Evolutionary conservation across 768 basidiomycete species (phyloP), one percentile per base, ranked within the genome.

Genomic region (Brasilioporus rufonigricans): DNA sequence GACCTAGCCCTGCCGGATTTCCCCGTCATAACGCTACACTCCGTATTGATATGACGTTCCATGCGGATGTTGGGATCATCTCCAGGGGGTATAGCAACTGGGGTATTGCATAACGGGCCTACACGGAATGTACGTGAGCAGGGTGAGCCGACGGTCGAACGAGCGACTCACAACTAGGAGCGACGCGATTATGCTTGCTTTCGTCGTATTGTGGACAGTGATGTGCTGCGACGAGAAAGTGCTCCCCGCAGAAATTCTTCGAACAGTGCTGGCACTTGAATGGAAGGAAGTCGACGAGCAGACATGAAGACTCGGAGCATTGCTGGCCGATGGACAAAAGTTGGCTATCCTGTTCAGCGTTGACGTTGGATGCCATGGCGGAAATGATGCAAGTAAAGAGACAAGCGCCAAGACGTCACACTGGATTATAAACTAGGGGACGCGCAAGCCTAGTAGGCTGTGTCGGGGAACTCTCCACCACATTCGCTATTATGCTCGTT

Each of bases 191-290:
- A 57, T 82, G 78, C 65, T 84, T 84, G 60, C 71, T 75, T 65
- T 86, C 83, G 60, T 92, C 87, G 63, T 86, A 91, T 61, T 86
- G 77, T 3, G 79, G 68, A 65, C 92, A 91, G 35, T 70, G 74
- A 63, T 93, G 91, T 2, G 77, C 77, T 18, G 79, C 73, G 13
- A 86, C 87, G 57, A 80, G 80, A 74, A 86, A 93, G 65, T 94
- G 91, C 13, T 91, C 87, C 39, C 83, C 82, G 61, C 92, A 94
- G 73, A 84, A 93, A 0, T 77, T 75, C 16, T 77, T 69, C 14
- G 77, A 65, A 68, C 91, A 94, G 63, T 91, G 89, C 47, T 89
- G 85, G 68, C 91, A 94, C 71, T 86, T 88, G 78, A 93, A 88
- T 0, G 91, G 91, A 12, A 93, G 75, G 61, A 92, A 93, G 75